Conservation (phyloP, 805 yeast genomes). For the Starmerella asiatica region DNA sequence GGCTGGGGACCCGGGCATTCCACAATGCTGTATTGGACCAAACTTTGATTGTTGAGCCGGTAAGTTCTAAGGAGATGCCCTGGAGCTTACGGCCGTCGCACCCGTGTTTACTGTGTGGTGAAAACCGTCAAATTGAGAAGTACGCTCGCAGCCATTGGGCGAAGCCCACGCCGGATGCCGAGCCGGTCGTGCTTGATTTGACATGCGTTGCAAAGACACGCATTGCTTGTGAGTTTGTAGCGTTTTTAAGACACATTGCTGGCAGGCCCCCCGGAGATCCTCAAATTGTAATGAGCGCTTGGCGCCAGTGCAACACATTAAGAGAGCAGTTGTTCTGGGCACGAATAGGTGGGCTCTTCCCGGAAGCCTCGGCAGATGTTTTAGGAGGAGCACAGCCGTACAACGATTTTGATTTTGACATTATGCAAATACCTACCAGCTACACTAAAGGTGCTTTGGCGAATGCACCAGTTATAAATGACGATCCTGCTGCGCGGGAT, state of each 20-base stretch:
- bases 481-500: too few species aligned
- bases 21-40: slow-evolving; percentile 64
- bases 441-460: background rate
- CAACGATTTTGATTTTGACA: slow-evolving; percentile 1
- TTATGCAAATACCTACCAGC: background rate
- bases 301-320: slow-evolving; percentile 51
- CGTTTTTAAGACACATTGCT: slow-evolving; percentile 54
- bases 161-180: slow-evolving; percentile 27
- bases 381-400: background rate
- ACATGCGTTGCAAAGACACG: slow-evolving; percentile 70
- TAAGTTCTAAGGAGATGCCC: slow-evolving; percentile 67
- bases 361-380: slow-evolving; percentile 8
- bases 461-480: too few species aligned
- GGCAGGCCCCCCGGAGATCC: slow-evolving; percentile 47
- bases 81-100: slow-evolving; percentile 38
- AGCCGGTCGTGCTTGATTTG: slow-evolving; percentile 47
- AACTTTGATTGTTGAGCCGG: slow-evolving; percentile 70
- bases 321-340: slow-evolving; percentile 74
- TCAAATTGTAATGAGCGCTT: slow-evolving; percentile 34
- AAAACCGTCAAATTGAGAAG: slow-evolving; percentile 50
- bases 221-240: slow-evolving; percentile 69
- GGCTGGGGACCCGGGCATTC: slow-evolving; percentile 48
- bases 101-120: slow-evolving; percentile 79
- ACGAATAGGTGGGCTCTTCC: slow-evolving; percentile 43
- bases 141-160: slow-evolving; percentile 67